These are phyloP conservation scores for Cyclotella baltica DNA, from an alignment of 108 stramenopile species.

Conservation along the genomic window DNA sequence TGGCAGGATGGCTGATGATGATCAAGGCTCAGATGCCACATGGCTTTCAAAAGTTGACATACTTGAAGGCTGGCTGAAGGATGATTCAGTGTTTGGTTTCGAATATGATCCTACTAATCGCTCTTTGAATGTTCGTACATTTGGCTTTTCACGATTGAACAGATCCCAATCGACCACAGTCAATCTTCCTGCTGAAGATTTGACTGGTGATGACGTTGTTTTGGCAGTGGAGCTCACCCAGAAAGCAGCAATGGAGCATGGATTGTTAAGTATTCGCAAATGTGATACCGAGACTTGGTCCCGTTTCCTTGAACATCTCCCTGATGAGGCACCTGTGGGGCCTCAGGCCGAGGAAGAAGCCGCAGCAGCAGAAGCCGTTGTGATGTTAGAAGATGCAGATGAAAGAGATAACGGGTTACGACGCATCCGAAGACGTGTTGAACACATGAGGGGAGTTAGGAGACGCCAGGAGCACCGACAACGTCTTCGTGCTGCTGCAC, in stretches of 20 bases:
- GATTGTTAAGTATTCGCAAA: conserved; percentile 35
- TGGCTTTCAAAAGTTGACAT: conserved; percentile 27
- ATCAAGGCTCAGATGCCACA: background rate
- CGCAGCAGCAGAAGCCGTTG: background rate
- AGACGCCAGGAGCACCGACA: background rate
- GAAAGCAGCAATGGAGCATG: background rate
- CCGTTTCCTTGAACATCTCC: conserved; percentile 6
- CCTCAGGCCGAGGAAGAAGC: background rate
- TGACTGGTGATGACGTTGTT: conserved; percentile 18
- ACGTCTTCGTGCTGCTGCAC: background rate
- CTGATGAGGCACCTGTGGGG: background rate
- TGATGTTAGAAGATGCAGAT: background rate
- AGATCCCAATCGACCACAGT: background rate
- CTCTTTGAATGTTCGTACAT: conserved; percentile 9
- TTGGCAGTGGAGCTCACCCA: conserved; percentile 30
- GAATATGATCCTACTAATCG: conserved; percentile 30
- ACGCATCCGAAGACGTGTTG: background rate
- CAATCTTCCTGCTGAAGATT: conserved; percentile 6
- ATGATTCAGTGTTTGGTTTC: conserved; percentile 32
- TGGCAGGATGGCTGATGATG: background rate
- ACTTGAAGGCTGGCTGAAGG: conserved; percentile 6
- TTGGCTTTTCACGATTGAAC: background rate
- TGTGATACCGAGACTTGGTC: conserved; percentile 31
- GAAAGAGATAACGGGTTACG: background rate
- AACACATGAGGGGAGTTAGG: background rate